Evolutionary conservation across 1,284 basidiomycete species (phyloP), one percentile per base, ranked within the genome.

Genomic region (Cutaneotrichosporon sp.): DNA sequence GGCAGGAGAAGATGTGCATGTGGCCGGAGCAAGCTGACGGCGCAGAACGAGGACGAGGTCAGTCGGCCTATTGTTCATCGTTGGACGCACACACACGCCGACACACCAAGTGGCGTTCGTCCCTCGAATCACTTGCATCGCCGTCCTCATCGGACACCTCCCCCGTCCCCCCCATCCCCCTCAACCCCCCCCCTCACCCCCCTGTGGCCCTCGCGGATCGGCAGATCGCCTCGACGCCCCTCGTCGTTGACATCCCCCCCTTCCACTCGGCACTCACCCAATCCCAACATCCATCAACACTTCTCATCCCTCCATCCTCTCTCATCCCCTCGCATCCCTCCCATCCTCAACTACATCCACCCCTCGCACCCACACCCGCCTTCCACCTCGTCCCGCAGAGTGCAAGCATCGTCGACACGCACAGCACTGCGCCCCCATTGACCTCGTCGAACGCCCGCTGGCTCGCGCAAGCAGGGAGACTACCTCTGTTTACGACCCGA

Each of bases 191-290:
- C 16, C 7, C 38, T 18, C 9, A 38, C 18, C 14, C 36, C 36
- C 36, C 36, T 42, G 38, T 42, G 13, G 18, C 38, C 38, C 38
- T 42, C 38, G 38, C 18, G 18, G 38, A 42, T 42, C 18, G 38
- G 38, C 38, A 18, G 18, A 36, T 36, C 34, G 34, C 34, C 16
- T 36, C 34, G 34, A 36, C 34, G 34, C 16, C 34, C 29, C 13
- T 36, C 34, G 16, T 13, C 11, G 3, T 13, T 36, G 18, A 42
- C 38, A 16, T 42, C n/a, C 4, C 34, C 10, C 34, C 38, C 0
- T 42, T 42, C 38, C 38, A 42, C 18, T 42, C 34, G 38, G 38
- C 38, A 42, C 38, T 42, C 38, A 42, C 38, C 38, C 38, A 42
- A 18, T n/a, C n/a, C n/a, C n/a, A 18, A 18, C 8, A 42, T 7